These are phyloP conservation scores for Trichoderma polysporum DNA, from an alignment of 2,329 filamentous ascomycete genomes.

Conservation along the genomic window DNA sequence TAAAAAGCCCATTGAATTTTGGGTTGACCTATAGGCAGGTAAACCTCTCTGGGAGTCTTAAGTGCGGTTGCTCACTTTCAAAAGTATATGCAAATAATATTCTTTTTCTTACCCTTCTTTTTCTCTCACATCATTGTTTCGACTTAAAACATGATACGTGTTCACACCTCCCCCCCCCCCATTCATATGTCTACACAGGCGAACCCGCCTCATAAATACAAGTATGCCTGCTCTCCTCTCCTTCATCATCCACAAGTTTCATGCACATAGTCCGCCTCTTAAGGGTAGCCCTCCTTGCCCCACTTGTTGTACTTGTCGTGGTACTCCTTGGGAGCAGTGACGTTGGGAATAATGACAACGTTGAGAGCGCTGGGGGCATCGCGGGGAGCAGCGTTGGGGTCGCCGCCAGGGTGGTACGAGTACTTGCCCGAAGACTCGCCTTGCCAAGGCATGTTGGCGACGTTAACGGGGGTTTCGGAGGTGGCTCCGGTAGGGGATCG, in stretches of 20 bases:
- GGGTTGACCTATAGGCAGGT: neutral
- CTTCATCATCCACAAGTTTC: neutral
- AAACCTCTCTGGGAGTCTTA: neutral
- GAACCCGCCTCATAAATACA: conserved; percentile 6
- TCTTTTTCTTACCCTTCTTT: neutral
- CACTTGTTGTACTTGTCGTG: conserved; percentile 99
- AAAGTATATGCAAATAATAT: neutral
- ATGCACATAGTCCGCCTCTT: conserved; percentile 28
- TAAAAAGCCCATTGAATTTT: neutral
- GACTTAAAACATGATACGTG: conserved; percentile 3
- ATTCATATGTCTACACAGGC: conserved; percentile 19
- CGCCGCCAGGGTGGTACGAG: conserved; percentile 83
- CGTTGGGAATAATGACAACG: conserved; percentile 89
- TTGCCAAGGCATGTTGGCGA: conserved; percentile 91
- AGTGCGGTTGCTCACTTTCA: neutral
- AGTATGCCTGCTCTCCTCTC: neutral
- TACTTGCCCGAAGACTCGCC: conserved; percentile 65
- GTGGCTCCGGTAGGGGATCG: conserved; percentile 80
- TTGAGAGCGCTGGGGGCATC: conserved; percentile 95
- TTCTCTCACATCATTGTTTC: neutral
- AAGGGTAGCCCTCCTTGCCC: conserved; percentile 91
- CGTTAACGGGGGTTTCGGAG: conserved; percentile 74
- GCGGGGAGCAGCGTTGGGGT: conserved; percentile 70
- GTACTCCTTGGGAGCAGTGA: conserved; percentile 86
- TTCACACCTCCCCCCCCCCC: neutral